Conservation (phyloP, 768 basidiomycete species). For the Termitomyces titanicus region DNA sequence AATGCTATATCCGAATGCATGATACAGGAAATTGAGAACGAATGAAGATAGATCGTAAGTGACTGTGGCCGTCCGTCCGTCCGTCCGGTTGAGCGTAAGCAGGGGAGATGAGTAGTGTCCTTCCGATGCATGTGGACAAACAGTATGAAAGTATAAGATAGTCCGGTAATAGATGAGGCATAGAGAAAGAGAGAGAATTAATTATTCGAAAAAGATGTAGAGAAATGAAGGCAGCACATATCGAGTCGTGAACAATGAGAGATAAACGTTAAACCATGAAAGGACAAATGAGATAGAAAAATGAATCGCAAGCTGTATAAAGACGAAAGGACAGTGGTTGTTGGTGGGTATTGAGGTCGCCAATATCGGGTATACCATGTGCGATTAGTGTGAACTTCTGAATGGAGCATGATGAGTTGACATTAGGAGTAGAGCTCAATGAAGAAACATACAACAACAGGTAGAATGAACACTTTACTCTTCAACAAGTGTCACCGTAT, state of each 20-base stretch:
- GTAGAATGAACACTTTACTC: not conserved
- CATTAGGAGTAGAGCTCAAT: too few species aligned
- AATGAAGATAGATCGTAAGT: not conserved
- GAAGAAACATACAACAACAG: not conserved
- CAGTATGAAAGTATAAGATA: not conserved
- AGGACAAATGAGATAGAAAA: not conserved
- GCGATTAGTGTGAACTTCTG: not conserved
- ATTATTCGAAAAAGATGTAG: too few species aligned
- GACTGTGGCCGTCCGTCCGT: constrained; percentile 7
- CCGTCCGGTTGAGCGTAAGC: not conserved
- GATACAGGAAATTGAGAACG: not conserved
- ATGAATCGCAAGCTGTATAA: not conserved
- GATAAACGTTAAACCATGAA: not conserved
- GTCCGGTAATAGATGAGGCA: not conserved
- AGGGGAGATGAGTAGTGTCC: not conserved
- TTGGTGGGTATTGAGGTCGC: constrained; percentile 8
- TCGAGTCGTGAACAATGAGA: constrained; percentile 2
- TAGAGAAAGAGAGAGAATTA: not conserved
- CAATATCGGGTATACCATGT: not conserved
- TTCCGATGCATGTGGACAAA: not conserved
- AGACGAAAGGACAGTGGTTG: not conserved
- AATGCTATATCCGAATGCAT: constrained; percentile 1
- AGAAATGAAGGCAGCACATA: not conserved
- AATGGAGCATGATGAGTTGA: not conserved
- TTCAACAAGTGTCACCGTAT: not conserved